phyloP scores from a whole-genome alignment of 2,329 filamentous ascomycete genomes.

The Grosmannia huntii region DNA sequence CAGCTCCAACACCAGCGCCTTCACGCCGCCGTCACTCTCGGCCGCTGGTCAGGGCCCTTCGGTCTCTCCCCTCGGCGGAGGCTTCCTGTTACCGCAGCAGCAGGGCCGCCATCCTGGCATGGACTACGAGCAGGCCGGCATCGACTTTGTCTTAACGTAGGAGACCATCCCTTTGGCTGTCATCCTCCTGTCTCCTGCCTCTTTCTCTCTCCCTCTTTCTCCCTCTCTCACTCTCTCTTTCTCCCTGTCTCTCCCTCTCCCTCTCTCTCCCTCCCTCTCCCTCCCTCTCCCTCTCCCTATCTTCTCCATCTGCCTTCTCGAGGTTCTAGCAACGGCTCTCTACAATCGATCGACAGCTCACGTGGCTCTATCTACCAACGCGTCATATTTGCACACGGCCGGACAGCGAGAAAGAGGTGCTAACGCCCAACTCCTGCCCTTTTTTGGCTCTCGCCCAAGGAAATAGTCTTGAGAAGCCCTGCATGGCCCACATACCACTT shows the following conservation, averaged over 20 bases:
- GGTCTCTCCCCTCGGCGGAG: constrained; percentile 6
- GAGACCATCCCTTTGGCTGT: constrained; percentile 23
- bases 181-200: not conserved
- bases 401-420: not conserved
- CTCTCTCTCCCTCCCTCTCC: not conserved
- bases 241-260: not conserved
- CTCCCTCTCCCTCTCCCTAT: no score
- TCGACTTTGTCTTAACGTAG: constrained; percentile 88
- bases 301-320: no score
- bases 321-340: no score
- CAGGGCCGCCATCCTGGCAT: constrained; percentile 29
- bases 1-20: constrained; percentile 25
- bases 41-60: constrained; percentile 2
- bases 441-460: constrained; percentile 16
- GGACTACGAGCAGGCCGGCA: constrained; percentile 72
- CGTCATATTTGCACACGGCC: no score
- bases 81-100: not conserved
- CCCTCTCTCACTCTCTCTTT: no score
- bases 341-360: no score
- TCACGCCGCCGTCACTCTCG: constrained; percentile 30
- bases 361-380: no score
- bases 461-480: constrained; percentile 72
- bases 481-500: constrained; percentile 81
- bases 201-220: not conserved
- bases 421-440: not conserved